Evolutionary conservation across 768 basidiomycete genomes (phyloP).

Genomic region (Cystofilobasidium capitatum): DNA sequence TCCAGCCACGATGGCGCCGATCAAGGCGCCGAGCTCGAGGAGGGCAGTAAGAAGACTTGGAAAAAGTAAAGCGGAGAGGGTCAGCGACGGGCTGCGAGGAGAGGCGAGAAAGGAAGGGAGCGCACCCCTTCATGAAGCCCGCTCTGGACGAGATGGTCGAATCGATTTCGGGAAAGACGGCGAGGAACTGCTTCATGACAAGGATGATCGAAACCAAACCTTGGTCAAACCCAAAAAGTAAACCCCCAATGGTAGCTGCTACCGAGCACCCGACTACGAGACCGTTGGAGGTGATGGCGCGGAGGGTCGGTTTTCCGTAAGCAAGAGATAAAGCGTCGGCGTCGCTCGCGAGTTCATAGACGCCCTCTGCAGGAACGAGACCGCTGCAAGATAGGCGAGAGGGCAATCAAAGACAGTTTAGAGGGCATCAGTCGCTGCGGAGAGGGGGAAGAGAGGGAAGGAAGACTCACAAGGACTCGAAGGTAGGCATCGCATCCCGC

Average conservation of each 20-base stretch:
- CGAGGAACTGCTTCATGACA: not conserved
- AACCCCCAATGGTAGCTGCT: not conserved
- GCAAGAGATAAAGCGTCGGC: not conserved
- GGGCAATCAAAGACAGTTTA: too few relatives aligned
- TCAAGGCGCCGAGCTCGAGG: constrained; percentile 6
- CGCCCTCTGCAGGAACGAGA: not conserved
- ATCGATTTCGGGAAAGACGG: not conserved
- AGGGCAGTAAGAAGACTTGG: constrained; percentile 2
- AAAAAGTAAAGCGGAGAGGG: not conserved
- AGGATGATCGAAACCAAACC: constrained; percentile 9
- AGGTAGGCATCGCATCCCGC: not conserved
- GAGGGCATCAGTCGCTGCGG: too few relatives aligned
- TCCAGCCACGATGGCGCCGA: not conserved
- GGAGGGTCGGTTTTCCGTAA: not conserved
- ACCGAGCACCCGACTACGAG: not conserved
- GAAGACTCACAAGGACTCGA: not conserved
- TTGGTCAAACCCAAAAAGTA: constrained; percentile 13
- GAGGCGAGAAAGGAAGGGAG: too few relatives aligned
- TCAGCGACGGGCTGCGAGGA: not conserved
- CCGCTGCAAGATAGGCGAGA: constrained; percentile 2
- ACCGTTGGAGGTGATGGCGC: not conserved
- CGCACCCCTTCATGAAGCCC: constrained; percentile 1
- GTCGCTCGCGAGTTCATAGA: not conserved
- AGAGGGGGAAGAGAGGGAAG: too few relatives aligned
- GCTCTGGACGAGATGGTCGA: not conserved